Percentiles rank a stretch among this genome's conserved stretches.
phyloP scores from a whole-genome alignment of 495 filamentous ascomycete genomes.

The Penicillium salamii region DNA sequence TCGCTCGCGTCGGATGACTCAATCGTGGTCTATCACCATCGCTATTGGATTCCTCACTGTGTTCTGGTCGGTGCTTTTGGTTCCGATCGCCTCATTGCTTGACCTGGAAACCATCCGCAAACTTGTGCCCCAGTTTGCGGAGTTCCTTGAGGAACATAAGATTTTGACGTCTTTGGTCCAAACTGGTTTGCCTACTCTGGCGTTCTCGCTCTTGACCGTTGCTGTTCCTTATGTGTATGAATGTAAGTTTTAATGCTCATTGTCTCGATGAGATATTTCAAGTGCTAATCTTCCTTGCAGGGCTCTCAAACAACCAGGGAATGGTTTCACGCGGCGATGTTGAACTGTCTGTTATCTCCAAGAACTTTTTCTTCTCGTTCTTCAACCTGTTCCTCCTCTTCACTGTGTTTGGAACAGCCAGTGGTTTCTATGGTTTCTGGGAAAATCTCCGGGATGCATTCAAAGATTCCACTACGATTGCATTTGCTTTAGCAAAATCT shows the following conservation, averaged over 20 bases:
- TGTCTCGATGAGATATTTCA: not conserved
- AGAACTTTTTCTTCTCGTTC: constrained; percentile 99
- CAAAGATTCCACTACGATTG: constrained; percentile 74
- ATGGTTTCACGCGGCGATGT: constrained; percentile 93
- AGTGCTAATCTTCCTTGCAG: constrained; percentile 27
- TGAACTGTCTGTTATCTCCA: constrained; percentile 92
- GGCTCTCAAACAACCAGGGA: constrained; percentile 82
- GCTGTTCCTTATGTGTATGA: constrained; percentile 93
- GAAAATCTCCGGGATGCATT: constrained; percentile 68
- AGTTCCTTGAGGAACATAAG: constrained; percentile 61
- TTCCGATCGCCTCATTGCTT: constrained; percentile 73
- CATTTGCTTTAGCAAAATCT: constrained; percentile 69
- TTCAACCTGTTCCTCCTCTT: constrained; percentile 98
- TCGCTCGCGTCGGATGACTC: constrained; percentile 64
- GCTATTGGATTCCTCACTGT: constrained; percentile 79
- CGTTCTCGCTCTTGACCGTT: constrained; percentile 81
- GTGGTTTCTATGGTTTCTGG: constrained; percentile 65
- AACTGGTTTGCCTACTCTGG: constrained; percentile 81
- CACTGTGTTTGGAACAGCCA: constrained; percentile 82
- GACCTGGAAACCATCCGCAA: constrained; percentile 73
- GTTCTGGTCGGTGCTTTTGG: constrained; percentile 84
- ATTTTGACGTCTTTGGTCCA: constrained; percentile 74
- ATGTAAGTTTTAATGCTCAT: constrained; percentile 46
- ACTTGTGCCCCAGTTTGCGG: constrained; percentile 67
- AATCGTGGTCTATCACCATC: constrained; percentile 77